These are phyloP conservation scores for Lactarius evosmus DNA, from an alignment of 768 basidiomycete genomes.

Conservation along the genomic window DNA sequence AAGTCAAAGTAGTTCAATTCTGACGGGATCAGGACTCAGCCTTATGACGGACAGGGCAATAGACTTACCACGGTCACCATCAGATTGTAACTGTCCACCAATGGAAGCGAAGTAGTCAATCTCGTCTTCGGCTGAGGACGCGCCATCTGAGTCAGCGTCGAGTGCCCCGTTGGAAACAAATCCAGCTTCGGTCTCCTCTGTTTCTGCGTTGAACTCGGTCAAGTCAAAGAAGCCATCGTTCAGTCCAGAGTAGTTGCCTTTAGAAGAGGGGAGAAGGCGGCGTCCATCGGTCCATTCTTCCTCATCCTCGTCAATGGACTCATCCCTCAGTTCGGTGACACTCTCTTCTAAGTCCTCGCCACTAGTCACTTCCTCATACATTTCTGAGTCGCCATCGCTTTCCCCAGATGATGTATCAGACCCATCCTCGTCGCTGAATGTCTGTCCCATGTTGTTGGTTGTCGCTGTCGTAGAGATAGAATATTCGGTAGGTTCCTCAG, in stretches of 20 bases:
- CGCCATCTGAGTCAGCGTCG: slow-evolving; percentile 46
- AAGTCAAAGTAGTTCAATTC: slow-evolving; percentile 75
- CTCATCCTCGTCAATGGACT: slow-evolving; percentile 21
- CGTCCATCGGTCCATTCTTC: slow-evolving; percentile 15
- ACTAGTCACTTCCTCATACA: slow-evolving; percentile 32
- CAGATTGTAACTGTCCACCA: slow-evolving; percentile 36
- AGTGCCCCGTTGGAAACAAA: slow-evolving; percentile 59
- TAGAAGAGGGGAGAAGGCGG: slow-evolving; percentile 9
- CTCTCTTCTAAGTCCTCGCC: slow-evolving; percentile 32
- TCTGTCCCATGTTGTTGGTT: slow-evolving; percentile 31
- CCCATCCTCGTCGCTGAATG: slow-evolving; percentile 34
- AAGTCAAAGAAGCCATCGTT: slow-evolving; percentile 93
- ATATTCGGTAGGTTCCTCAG: slow-evolving; percentile 33
- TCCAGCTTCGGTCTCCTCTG: slow-evolving; percentile 70
- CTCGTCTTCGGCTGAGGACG: slow-evolving; percentile 50
- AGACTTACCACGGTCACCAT: slow-evolving; percentile 2
- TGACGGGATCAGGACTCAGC: slow-evolving; percentile 31
- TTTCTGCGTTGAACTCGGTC: slow-evolving; percentile 81
- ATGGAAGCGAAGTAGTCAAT: slow-evolving; percentile 70
- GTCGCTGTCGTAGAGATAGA: slow-evolving; percentile 33
- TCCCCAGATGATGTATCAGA: slow-evolving; percentile 2
- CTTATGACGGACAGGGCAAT: not conserved
- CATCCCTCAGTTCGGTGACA: slow-evolving; percentile 29
- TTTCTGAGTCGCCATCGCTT: slow-evolving; percentile 32
- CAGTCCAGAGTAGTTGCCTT: slow-evolving; percentile 46